Conservation (phyloP, 139 green algal species). For the Coelastrella sp. region DNA sequence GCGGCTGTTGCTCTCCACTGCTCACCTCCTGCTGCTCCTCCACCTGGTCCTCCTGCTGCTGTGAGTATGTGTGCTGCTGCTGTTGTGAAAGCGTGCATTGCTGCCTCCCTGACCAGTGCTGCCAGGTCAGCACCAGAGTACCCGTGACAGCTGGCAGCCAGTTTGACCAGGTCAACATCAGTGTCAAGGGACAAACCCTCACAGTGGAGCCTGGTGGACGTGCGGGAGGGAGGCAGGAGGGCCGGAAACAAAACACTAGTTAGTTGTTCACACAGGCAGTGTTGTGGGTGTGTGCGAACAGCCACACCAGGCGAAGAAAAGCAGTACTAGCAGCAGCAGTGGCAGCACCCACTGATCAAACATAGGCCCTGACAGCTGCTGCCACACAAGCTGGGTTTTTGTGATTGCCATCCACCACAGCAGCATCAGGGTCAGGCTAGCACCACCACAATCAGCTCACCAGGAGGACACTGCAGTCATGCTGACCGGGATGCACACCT, state of each 20-base stretch:
- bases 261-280: no score
- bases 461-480: constrained; percentile 60
- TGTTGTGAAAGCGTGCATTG: constrained; percentile 72
- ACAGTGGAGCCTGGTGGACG: constrained; percentile 64
- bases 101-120: constrained; percentile 80
- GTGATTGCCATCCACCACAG: neutral
- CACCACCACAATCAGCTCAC: constrained; percentile 19
- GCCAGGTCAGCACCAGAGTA: constrained; percentile 91
- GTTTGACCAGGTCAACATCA: constrained; percentile 72
- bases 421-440: neutral
- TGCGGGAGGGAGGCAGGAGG: no score
- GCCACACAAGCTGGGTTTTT: no score
- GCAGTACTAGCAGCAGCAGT: neutral
- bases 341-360: neutral
- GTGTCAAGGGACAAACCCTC: constrained; percentile 60
- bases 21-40: no score
- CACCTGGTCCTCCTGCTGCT: neutral
- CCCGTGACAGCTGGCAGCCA: constrained; percentile 78
- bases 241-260: no score
- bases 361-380: no score
- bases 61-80: constrained; percentile 8
- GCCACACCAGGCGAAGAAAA: neutral
- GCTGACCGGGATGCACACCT: constrained; percentile 58
- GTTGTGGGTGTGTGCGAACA: no score
- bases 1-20: no score